Conservation (phyloP, 2,329 filamentous ascomycete genomes). For the Colletotrichum sp. region DNA sequence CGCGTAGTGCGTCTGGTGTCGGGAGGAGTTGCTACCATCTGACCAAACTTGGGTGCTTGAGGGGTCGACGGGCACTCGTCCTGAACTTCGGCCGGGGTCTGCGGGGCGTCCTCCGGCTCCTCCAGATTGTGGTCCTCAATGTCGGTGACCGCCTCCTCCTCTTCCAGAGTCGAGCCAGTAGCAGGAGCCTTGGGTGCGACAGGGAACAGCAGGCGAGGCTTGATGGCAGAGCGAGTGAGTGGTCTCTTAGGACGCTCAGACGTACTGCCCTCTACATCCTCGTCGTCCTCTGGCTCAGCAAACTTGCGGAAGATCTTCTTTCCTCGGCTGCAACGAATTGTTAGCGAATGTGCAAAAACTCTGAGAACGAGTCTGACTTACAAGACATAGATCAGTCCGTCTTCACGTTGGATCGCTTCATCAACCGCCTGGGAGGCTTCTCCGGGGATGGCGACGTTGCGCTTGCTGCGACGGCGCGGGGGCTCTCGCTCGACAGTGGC, state of each 20-base stretch:
- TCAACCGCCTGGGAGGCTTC: constrained; percentile 65
- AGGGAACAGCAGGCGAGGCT: constrained; percentile 75
- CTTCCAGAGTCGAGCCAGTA: constrained; percentile 41
- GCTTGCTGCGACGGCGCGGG: constrained; percentile 57
- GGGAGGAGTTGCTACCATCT: constrained; percentile 60
- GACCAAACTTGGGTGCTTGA: constrained; percentile 58
- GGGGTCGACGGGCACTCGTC: constrained; percentile 45
- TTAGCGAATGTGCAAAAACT: constrained; percentile 3
- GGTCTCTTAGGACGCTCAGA: constrained; percentile 41
- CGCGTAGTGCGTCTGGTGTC: constrained; percentile 65
- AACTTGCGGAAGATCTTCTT: constrained; percentile 80
- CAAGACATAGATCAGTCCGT: constrained; percentile 80
- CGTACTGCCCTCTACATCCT: constrained; percentile 33
- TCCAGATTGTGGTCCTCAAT: constrained; percentile 54
- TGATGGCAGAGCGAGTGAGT: constrained; percentile 70
- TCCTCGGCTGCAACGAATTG: constrained; percentile 63
- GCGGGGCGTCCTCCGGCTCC: constrained; percentile 38
- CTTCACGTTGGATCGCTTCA: constrained; percentile 65
- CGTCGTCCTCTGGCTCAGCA: constrained; percentile 41
- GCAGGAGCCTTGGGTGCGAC: constrained; percentile 31
- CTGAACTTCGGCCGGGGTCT: constrained; percentile 29
- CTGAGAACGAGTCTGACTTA: constrained; percentile 53
- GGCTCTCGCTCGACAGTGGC: constrained; percentile 42
- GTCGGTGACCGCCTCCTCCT: constrained; percentile 65
- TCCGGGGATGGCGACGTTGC: constrained; percentile 58